These are phyloP conservation scores for Sporothrix inflata DNA, from an alignment of 2,329 filamentous ascomycete species.

Conservation along the genomic window DNA sequence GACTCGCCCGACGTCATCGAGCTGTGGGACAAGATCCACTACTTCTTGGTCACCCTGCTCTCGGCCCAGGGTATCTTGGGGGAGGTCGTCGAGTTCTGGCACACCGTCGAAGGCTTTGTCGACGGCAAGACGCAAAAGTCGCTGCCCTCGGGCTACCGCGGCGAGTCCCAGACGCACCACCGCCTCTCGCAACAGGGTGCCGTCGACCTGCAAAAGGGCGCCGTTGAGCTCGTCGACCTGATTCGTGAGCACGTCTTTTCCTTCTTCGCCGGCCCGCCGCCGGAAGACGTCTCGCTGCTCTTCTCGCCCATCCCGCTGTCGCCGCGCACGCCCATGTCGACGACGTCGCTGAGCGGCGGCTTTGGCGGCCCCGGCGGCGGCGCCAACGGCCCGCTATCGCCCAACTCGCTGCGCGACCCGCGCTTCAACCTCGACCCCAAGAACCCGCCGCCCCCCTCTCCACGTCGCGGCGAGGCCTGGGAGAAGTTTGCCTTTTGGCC, in stretches of 20 bases:
- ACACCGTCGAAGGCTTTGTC: constrained; percentile 87
- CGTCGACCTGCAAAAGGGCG: constrained; percentile 73
- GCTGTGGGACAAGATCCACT: constrained; percentile 86
- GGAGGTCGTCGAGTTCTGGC: constrained; percentile 92
- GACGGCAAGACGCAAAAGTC: constrained; percentile 79
- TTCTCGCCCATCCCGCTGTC: constrained; percentile 78
- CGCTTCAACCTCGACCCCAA: constrained; percentile 79
- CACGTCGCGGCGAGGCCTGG: constrained; percentile 81
- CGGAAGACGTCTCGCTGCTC: constrained; percentile 86
- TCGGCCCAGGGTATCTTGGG: constrained; percentile 81
- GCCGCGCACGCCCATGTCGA: constrained; percentile 67
- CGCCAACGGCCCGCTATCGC: constrained; percentile 48
- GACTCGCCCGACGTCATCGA: constrained; percentile 82
- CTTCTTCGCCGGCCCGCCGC: constrained; percentile 86
- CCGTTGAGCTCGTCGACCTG: constrained; percentile 78
- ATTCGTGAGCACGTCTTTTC: constrained; percentile 77
- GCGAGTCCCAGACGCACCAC: constrained; percentile 80
- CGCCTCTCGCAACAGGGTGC: constrained; percentile 73
- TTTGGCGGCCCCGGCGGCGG: neutral
- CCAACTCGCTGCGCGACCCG: constrained; percentile 66
- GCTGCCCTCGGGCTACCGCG: constrained; percentile 79
- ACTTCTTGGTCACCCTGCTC: constrained; percentile 73
- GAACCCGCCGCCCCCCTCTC: constrained; percentile 75
- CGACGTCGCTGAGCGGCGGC: constrained; percentile 39
- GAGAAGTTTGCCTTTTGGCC: constrained; percentile 97